Conservation (phyloP, 2,329 filamentous ascomycete genomes). For the Graphiopsis chlorocephala region DNA sequence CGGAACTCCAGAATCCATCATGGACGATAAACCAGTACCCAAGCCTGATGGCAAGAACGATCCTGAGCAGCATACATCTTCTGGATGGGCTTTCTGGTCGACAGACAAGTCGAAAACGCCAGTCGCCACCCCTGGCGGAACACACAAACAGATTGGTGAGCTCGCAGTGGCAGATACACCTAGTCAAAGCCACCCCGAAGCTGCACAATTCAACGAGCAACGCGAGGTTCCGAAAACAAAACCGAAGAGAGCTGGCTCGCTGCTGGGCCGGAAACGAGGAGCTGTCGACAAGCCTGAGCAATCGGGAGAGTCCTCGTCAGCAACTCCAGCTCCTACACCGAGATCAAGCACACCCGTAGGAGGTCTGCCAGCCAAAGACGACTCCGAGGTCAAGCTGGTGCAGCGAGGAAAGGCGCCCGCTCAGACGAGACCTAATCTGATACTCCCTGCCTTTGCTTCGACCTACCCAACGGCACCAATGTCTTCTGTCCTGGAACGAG, state of each 20-base stretch:
- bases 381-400: conserved; percentile 18
- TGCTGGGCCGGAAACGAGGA: conserved; percentile 27
- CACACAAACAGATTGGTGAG: conserved; percentile 53
- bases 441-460: conserved; percentile 66
- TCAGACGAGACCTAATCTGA: conserved; percentile 54
- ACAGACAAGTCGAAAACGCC: conserved; percentile 53
- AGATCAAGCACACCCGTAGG: conserved; percentile 1
- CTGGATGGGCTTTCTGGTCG: conserved; percentile 82
- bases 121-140: conserved; percentile 57
- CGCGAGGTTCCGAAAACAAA: conserved; percentile 21
- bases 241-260: conserved; percentile 21
- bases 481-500: conserved; percentile 44
- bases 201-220: conserved; percentile 50
- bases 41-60: conserved; percentile 1
- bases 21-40: neutral
- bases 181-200: conserved; percentile 50
- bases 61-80: conserved; percentile 42
- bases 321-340: conserved; percentile 6
- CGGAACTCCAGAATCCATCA: conserved; percentile 7
- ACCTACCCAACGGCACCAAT: conserved; percentile 57
- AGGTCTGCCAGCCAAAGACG: neutral
- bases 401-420: conserved; percentile 25
- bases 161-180: conserved; percentile 51
- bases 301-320: conserved; percentile 2
- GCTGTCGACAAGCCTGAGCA: conserved; percentile 22